Base-by-base conservation (phyloP, 257 asterid genomes). In the Solanum pinnatisectum region DNA sequence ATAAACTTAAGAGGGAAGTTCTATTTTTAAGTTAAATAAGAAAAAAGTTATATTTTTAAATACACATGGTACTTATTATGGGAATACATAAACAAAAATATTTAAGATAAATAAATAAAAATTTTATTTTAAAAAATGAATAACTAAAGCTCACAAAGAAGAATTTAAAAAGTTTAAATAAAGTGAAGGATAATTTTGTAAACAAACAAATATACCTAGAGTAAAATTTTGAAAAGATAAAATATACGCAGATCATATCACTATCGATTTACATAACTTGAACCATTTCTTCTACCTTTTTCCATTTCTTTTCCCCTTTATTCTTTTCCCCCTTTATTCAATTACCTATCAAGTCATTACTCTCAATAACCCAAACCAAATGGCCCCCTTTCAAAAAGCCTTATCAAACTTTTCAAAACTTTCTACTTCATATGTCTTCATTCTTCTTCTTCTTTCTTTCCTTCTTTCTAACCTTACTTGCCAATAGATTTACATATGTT, bases 321-420 rank as follows among this genome's bases (percentile, higher is more conserved):
- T 52, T 52, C 23, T 52, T 52, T 79, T 46, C 8, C 60, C 1
- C 84, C 42, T 82, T 82, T 82, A 49, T 82, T 82, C 44, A 82
- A 49, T 82, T 82, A n/a, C 22, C 85, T 82, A 32, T 82, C 60
- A 83, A 72, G 67, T 79, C 85, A 44, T 7, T 27, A 37, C 70
- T 88, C 90, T 85, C 91, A 81, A 84, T 44, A 71, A 79, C 78
- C 77, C 79, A 87, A 87, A 44, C 90, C 89, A 86, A 84, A 83
- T 83, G 86, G 93, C 91, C 94, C 89, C 89, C 25, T 92, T 92
- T 91, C 92, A 92, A 92, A 91, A 84, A 88, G 70, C 70, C 87
- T 82, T 88, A 63, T 49, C 87, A 68, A 85, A 84, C 46, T 89
- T 89, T 89, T 81, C 90, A 46, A 91, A 83, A 90, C 92, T 92